Evolutionary conservation across 306 rosid species (phyloP).

Genomic region (Lotus japonicus): DNA sequence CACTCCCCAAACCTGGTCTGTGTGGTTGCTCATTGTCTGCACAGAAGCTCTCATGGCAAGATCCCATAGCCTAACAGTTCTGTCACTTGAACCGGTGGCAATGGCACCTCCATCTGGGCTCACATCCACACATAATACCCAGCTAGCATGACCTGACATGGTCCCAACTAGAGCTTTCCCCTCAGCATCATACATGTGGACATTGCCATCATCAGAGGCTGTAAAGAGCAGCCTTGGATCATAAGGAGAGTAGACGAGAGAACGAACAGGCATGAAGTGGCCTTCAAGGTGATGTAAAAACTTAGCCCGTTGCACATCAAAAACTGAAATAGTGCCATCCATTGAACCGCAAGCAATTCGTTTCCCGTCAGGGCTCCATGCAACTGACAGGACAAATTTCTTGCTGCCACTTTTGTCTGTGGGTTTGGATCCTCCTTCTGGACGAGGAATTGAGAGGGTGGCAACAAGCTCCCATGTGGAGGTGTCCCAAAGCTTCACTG

Average conservation of each 20-base stretch:
- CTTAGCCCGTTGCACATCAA: slow-evolving; percentile 68
- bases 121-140: slow-evolving; percentile 87
- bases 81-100: slow-evolving; percentile 93
- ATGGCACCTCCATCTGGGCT: slow-evolving; percentile 87
- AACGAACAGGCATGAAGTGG: slow-evolving; percentile 89
- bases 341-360: slow-evolving; percentile 89
- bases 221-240: slow-evolving; percentile 81
- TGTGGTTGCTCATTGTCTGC: slow-evolving; percentile 94
- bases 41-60: slow-evolving; percentile 79
- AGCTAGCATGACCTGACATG: slow-evolving; percentile 91
- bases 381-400: slow-evolving; percentile 90
- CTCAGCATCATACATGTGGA: slow-evolving; percentile 93
- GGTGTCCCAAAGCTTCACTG: slow-evolving; percentile 95
- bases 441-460: slow-evolving; percentile 81
- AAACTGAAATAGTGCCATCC: slow-evolving; percentile 95
- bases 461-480: slow-evolving; percentile 67
- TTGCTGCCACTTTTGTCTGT: slow-evolving; percentile 80
- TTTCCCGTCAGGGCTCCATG: slow-evolving; percentile 91
- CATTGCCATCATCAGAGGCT: slow-evolving; percentile 82
- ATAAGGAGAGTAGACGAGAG: slow-evolving; percentile 81
- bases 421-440: slow-evolving; percentile 81
- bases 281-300: slow-evolving; percentile 94
- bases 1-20: slow-evolving; percentile 97
- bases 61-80: slow-evolving; percentile 96
- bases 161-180: slow-evolving; percentile 70